Base-by-base conservation (phyloP, 2,329 filamentous ascomycete genomes). In the Cadophora sp. region DNA sequence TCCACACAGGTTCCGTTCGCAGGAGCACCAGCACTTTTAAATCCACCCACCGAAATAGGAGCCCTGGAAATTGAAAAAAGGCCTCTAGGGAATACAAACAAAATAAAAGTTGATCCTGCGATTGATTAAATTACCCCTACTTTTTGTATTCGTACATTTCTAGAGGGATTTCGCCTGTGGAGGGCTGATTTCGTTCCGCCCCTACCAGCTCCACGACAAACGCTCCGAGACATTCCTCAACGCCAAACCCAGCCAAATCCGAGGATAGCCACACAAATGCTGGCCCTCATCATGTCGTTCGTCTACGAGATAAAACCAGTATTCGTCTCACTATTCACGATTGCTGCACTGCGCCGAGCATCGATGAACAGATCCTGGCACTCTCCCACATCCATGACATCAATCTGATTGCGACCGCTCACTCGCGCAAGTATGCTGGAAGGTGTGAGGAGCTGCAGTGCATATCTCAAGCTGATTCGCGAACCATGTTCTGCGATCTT, bases 401-500 rank as follows among this genome's bases (percentile, higher is more conserved):
- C 91, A 76, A 95, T 94, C 77, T 92, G 90, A 71, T 84, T 86
- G 76, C 90, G 89, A 68, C 92, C 92, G 78, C 91, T 92, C 77
- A 96, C 92, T 78, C 92, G 91, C 68, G 95, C 93, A 76, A 98
- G 86, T 80, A 98, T 97, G 80, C 92, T 90, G 72, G 78, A 79
- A 66, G 80, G 75, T 50, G 80, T 77, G 75, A 99, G 85, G 74
- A 99, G 83, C 82, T 98, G 96, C 78, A 99, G 83, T 74, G 94
- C 95, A 82, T 99, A 99, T 74, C 96, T 86, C 81, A 99, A 81
- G 79, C 92, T 97, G 77, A 97, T 94, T 75, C 91, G 91, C 76
- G 93, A 93, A 73, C 96, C 96, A 75, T 97, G 91, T 77, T 92
- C 88, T 51, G 93, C 88, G 75, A 99, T 89, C 83, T 93, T 96